phyloP scores from a whole-genome alignment of 2,329 filamentous ascomycete genomes.

The Apiospora pterosperma region DNA sequence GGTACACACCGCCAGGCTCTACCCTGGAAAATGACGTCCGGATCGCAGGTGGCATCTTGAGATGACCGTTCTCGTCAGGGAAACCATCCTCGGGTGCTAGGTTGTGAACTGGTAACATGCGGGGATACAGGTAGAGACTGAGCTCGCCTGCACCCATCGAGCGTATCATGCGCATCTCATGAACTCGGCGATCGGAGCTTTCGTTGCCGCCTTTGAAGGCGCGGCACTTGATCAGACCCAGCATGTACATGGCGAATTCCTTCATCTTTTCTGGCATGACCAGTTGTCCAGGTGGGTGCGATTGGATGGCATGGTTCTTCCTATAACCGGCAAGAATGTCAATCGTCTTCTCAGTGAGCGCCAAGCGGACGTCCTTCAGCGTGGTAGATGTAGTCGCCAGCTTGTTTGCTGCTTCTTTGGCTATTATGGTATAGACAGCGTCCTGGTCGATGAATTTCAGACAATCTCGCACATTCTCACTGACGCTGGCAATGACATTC shows the following conservation, averaged over 20 bases:
- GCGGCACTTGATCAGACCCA: slow-evolving; percentile 83
- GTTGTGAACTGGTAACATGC: slow-evolving; percentile 89
- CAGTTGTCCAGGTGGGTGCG: slow-evolving; percentile 85
- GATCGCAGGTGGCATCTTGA: slow-evolving; percentile 76
- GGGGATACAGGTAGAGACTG: slow-evolving; percentile 89
- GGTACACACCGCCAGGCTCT: slow-evolving; percentile 88
- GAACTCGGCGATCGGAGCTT: slow-evolving; percentile 82
- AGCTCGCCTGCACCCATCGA: slow-evolving; percentile 84
- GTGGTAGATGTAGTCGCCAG: slow-evolving; percentile 65
- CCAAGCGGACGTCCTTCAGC: slow-evolving; percentile 81
- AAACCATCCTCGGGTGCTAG: slow-evolving; percentile 86
- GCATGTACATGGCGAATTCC: slow-evolving; percentile 94
- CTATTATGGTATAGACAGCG: slow-evolving; percentile 81
- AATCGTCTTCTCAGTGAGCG: slow-evolving; percentile 85
- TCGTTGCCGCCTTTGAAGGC: slow-evolving; percentile 93
- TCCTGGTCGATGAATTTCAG: slow-evolving; percentile 97
- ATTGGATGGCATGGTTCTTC: slow-evolving; percentile 80
- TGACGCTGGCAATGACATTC: slow-evolving; percentile 91
- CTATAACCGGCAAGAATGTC: slow-evolving; percentile 90
- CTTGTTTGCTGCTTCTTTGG: slow-evolving; percentile 90
- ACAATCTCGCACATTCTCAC: slow-evolving; percentile 75
- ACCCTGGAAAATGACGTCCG: slow-evolving; percentile 84
- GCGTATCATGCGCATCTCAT: slow-evolving; percentile 87
- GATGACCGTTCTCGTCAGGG: slow-evolving; percentile 79
- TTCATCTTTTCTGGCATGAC: slow-evolving; percentile 95